phyloP scores from a whole-genome alignment of 768 basidiomycete genomes.

The Hirschioporus abietinus region DNA sequence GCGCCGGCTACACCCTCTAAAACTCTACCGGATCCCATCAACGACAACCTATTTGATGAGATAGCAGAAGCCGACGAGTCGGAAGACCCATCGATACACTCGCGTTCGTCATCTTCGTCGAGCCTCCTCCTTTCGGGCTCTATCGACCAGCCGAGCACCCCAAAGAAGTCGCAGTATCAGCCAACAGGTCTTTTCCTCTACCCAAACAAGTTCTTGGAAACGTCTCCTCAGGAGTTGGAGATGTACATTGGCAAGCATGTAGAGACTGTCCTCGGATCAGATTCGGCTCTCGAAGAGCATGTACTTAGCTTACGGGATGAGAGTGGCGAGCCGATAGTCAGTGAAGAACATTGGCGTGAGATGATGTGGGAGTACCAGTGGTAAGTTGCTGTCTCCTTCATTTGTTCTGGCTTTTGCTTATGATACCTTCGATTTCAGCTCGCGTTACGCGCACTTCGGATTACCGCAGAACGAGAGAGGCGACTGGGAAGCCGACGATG shows the following conservation, averaged over 20 bases:
- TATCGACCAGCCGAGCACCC: background rate
- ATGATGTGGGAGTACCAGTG: conserved; percentile 54
- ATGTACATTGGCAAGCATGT: conserved; percentile 71
- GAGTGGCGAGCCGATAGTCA: conserved; percentile 18
- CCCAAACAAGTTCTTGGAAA: conserved; percentile 54
- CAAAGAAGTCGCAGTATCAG: conserved; percentile 28
- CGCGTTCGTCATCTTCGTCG: conserved; percentile 14
- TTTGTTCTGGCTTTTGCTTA: conserved; percentile 6
- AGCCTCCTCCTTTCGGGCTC: background rate
- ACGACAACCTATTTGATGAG: conserved; percentile 10
- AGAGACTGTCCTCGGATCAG: conserved; percentile 58
- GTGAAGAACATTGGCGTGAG: conserved; percentile 33
- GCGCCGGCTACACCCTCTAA: conserved; percentile 12
- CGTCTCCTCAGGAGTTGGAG: conserved; percentile 57
- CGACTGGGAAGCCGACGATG: background rate
- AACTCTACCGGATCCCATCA: conserved; percentile 15
- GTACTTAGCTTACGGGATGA: conserved; percentile 28
- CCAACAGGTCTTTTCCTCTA: conserved; percentile 59
- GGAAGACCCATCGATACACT: conserved; percentile 9
- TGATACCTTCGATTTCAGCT: conserved; percentile 34
- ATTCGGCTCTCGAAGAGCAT: conserved; percentile 49
- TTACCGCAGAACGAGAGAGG: conserved; percentile 38
- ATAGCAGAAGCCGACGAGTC: conserved; percentile 10
- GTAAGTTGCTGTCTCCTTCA: conserved; percentile 29
- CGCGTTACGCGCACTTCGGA: conserved; percentile 61